Base-by-base conservation (phyloP, 805 yeast genomes). In the Wickerhamomyces subpelliculosus region DNA sequence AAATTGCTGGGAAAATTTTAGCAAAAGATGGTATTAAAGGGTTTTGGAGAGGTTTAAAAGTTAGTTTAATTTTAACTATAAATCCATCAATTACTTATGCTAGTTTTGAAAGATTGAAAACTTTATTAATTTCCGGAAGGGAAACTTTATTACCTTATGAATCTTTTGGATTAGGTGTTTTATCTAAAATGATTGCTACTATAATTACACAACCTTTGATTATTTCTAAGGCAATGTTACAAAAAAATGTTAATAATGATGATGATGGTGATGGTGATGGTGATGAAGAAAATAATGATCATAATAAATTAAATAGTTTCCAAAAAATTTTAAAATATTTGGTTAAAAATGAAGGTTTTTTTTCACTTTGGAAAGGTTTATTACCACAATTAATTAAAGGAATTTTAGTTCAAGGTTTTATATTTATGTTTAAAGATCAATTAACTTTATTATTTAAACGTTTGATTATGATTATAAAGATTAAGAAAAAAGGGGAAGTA, bases 1-100 rank as follows among this genome's bases (percentile, higher is more conserved):
- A 54, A 14, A 61, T 74, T 7, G 71, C 73, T 10, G 46, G 68
- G 41, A 74, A 76, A 36, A 76, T 84, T 35, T 57, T 75, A 27
- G 61, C 64, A 17, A 77, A 77, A 21, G 84, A 83, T 48, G 90
- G 93, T 4, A 45, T 78, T 27, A 58, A 70, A 17, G 90, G 90
- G 0, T 73, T 84, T 42, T 86, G 95, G 95, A 72, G 78, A 47
- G 95, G 95, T 0, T 69, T 86, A 40, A 81, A 85, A 57, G 95
- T 87, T 8, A 77, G 86, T 8, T 59, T 85, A 51, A 82, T 85
- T 10, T 70, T 86, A 36, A 85, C 90, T 16, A 65, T 81, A 35
- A 86, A 86, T 61, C 95, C 95, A 3, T 79, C 93, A 28, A 86
- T 86, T 54, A 86, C 95, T 3, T 86, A 85, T 54, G 90, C 94